Evolutionary conservation across 768 basidiomycete genomes (phyloP).

Genomic region (Sarcodon sp.): DNA sequence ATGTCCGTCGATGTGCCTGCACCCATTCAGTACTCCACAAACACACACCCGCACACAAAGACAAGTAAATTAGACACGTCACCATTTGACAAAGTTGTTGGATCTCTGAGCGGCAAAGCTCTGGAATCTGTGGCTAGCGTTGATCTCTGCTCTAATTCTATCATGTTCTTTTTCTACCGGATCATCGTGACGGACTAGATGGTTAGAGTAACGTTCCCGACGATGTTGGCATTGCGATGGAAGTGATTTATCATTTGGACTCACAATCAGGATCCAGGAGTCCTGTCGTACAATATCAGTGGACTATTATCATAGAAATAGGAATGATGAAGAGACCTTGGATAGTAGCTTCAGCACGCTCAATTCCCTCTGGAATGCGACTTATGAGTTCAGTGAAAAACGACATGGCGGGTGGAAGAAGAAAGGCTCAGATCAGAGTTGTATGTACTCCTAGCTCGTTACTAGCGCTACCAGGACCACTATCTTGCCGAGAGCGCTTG

Average conservation of each 20-base stretch:
- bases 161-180: conserved; percentile 64
- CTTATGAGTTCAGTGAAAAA: background rate
- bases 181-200: conserved; percentile 51
- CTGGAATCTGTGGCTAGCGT: conserved; percentile 66
- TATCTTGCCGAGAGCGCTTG: no score
- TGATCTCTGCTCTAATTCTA: conserved; percentile 60
- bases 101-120: conserved; percentile 70
- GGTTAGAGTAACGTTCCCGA: conserved; percentile 1
- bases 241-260: conserved; percentile 1
- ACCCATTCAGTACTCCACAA: background rate
- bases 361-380: conserved; percentile 22
- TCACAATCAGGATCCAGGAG: conserved; percentile 21
- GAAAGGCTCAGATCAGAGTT: no score
- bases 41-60: background rate
- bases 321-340: conserved; percentile 16
- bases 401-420: conserved; percentile 3
- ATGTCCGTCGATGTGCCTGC: conserved; percentile 84
- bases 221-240: background rate
- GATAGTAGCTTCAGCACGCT: conserved; percentile 21
- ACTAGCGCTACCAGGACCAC: no score
- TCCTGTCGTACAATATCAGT: conserved; percentile 10
- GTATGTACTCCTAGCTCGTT: no score
- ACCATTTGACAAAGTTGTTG: conserved; percentile 79
- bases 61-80: conserved; percentile 2
- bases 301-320: background rate